Base-by-base conservation (phyloP, 345 rosid species). In the Eucalyptus fibrosa region DNA sequence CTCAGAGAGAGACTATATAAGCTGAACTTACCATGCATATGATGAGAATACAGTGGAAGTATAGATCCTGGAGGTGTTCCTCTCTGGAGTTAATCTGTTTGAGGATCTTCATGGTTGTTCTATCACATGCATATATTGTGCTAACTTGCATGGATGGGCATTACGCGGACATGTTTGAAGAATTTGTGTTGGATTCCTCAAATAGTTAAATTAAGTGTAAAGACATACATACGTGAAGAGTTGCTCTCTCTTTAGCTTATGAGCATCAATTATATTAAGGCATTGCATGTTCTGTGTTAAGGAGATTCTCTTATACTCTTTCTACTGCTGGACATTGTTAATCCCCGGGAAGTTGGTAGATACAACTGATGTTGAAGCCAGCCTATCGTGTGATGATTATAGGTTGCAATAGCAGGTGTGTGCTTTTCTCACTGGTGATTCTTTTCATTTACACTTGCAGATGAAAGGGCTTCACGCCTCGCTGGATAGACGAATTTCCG, bases 401-500 rank as follows among this genome's bases (percentile, higher is more conserved):
- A 77, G 16, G 85, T 40, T 40, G 85, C 16, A 77, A 21, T 21
- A 40, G 85, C 2, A 21, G 85, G 82, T 1, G 44, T 5, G 26
- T 69, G 65, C 59, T 34, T 86, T 14, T 53, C 45, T 51, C 30
- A 42, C 87, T 13, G 10, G 55, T 59, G 40, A 82, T 89, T 44
- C 6, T 67, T 6, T 44, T 28, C 16, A 24, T 86, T 51, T 72
- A 24, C 47, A 32, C 42, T 30, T 86, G 90, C 92, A 96, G 99
- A 95, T 95, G 88, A 94, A 94, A 93, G 90, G 93, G 45, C 92
- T 95, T 69, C 96, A 95, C 10, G 95, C 94, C 50, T 94, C 98
- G 9, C 92, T 97, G 82, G 98, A 97, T 89, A 92, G 93, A 89
- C 93, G 98, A 91, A 95, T 97, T 90, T 94, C 95, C 44, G 86